Conservation (phyloP, 768 basidiomycete genomes). For the Naganishia vaughanmartiniae region DNA sequence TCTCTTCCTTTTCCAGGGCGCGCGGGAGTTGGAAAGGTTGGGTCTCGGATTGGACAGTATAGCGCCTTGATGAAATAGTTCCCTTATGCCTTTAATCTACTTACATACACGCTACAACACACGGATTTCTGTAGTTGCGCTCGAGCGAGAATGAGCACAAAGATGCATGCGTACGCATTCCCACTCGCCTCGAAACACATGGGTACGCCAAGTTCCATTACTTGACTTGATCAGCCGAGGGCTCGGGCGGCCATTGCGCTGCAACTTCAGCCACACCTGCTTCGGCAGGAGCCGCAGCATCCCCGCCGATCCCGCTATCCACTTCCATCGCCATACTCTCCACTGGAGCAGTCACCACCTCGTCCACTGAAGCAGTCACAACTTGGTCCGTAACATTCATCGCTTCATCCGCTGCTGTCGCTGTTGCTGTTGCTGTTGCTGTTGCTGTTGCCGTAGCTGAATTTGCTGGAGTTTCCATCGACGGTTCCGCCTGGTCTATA, state of each 20-base stretch:
- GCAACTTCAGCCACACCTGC: neutral
- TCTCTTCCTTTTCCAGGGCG: neutral
- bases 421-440: no score
- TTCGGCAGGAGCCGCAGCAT: neutral
- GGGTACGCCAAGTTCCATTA: neutral
- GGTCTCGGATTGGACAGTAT: neutral
- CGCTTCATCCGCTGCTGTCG: no score
- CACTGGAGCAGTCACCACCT: neutral
- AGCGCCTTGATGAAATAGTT: neutral
- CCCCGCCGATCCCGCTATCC: neutral
- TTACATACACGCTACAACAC: neutral
- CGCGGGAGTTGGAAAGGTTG: conserved; percentile 18
- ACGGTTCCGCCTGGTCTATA: neutral
- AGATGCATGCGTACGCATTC: no score
- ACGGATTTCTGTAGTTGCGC: no score
- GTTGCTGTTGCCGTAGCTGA: neutral
- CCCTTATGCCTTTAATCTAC: neutral
- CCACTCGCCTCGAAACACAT: no score
- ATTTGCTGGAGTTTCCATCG: neutral
- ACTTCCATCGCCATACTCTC: neutral
- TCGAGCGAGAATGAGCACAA: no score
- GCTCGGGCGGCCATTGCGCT: neutral
- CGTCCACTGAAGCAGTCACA: no score
- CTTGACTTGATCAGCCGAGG: neutral
- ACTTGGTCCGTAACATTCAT: no score